Conservation (phyloP, 495 filamentous ascomycete species). For the Penicillium paradoxum region DNA sequence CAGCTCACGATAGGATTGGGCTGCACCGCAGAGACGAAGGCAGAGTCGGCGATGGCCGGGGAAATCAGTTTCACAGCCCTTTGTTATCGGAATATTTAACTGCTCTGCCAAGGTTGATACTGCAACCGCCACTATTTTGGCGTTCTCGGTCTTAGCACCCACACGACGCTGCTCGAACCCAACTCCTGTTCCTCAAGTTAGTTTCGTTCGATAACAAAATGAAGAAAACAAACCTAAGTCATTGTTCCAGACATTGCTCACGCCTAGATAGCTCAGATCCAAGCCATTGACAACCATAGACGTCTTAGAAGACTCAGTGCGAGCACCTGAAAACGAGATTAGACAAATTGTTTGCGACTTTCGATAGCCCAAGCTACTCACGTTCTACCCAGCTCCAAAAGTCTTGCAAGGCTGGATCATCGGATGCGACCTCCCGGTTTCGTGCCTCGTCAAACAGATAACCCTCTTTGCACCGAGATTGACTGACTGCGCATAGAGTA, state of each 20-base stretch:
- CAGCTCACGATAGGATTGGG: slow-evolving; percentile 55
- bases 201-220: not conserved
- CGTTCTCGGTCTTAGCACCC: slow-evolving; percentile 17
- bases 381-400: slow-evolving; percentile 74
- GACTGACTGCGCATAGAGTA: slow-evolving; percentile 41
- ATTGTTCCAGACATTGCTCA: slow-evolving; percentile 74
- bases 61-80: slow-evolving; percentile 54
- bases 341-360: slow-evolving; percentile 6
- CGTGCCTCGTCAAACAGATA: slow-evolving; percentile 71
- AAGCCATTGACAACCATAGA: slow-evolving; percentile 70
- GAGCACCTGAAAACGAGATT: slow-evolving; percentile 50
- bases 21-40: slow-evolving; percentile 72
- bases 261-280: slow-evolving; percentile 82
- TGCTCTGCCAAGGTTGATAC: slow-evolving; percentile 48
- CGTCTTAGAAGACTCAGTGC: slow-evolving; percentile 56
- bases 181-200: slow-evolving; percentile 27
- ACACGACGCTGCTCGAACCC: slow-evolving; percentile 31
- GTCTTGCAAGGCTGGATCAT: slow-evolving; percentile 70
- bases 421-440: slow-evolving; percentile 62
- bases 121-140: slow-evolving; percentile 40
- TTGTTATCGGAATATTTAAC: slow-evolving; percentile 43
- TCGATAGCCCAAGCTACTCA: slow-evolving; percentile 31
- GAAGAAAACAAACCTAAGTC: slow-evolving; percentile 51
- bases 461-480: slow-evolving; percentile 58
- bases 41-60: slow-evolving; percentile 74